Evolutionary conservation across 1,284 basidiomycete species (phyloP), one percentile per base, ranked within the genome.

Genomic region (Microbotryomycetes sp.): DNA sequence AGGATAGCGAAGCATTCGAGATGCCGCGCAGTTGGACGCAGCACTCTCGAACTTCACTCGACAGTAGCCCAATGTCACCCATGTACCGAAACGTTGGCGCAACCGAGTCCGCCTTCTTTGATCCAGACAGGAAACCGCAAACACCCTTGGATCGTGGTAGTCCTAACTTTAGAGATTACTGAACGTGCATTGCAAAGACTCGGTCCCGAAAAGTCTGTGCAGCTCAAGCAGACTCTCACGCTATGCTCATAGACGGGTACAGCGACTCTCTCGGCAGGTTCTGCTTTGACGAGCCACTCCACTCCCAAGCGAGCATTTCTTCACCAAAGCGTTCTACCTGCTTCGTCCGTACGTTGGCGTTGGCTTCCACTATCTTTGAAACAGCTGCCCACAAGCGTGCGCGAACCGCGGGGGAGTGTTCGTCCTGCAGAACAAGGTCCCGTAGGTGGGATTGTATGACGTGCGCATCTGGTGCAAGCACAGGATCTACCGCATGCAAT

Each of bases 331-430:
- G 82, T 76, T 97, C 92, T 74, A 89, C 87, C 64, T 94, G 80
- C 73, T 89, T 87, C 27, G 86, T 85, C 59, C 90, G 83, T 21
- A 98, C 89, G 76, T 99, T 99, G 21, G 91, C 84, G 76, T 99
- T 98, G 57, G 84, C 84, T 77, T 98, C 94, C 1, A 98, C 90
- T 50, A 92, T 78, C 52, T 81, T 83, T 73, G 89, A 87, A 47
- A 99, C 96, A 61, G 82, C 82, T 52, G 83, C 80, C 96, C 96
- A 99, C 31, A 97, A 72, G 35, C 83, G 79, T 60, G 83, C 81
- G 52, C 92, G 82, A 29, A 78, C 78, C 6, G 81, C 73, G 16
- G 88, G 81, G 26, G 86, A 86, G 72, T 89, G 87, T 61, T 90
- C 86, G 55, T 88, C 84, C 66, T 88, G 85, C 26, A 98, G 78